A percentile compares a stretch with the other conserved stretches of the same genome.
These are phyloP conservation scores for Trypanosoma caninum DNA, from an alignment of 208 protist species.

Conservation along the genomic window DNA sequence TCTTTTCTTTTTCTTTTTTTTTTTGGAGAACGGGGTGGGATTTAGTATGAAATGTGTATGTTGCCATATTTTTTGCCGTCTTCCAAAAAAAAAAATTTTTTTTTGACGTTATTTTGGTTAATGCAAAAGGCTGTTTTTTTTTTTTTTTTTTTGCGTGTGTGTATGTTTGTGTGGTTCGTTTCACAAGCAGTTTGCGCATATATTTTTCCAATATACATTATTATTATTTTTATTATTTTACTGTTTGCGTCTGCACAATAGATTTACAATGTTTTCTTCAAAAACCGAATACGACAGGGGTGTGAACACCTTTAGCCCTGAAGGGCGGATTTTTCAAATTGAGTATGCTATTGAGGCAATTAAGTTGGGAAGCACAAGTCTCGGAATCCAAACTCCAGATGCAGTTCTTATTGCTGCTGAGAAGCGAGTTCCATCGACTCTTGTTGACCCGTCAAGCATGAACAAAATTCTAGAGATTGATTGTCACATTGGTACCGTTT, in stretches of 20 bases:
- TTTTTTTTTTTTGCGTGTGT: constrained; percentile 1
- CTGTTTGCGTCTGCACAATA: constrained; percentile 4
- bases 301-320: constrained; percentile 99
- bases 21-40: background rate
- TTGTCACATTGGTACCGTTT: constrained; percentile 93
- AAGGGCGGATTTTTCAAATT: constrained; percentile 99
- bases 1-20: constrained; percentile 11
- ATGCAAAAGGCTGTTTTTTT: background rate
- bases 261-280: constrained; percentile 78
- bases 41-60: background rate
- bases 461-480: constrained; percentile 99
- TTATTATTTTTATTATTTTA: constrained; percentile 14
- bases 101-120: background rate
- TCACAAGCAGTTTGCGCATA: constrained; percentile 7
- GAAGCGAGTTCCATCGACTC: constrained; percentile 97
- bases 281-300: constrained; percentile 98
- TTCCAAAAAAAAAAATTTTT: background rate
- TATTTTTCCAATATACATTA: background rate
- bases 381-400: constrained; percentile 97
- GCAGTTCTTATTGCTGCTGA: constrained; percentile 99
- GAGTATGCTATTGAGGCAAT: constrained; percentile 92
- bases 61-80: background rate
- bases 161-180: background rate
- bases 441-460: constrained; percentile 95
- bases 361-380: constrained; percentile 97